phyloP scores from a whole-genome alignment of 148 eudicot genomes.

The Chenopodium suecicum region DNA sequence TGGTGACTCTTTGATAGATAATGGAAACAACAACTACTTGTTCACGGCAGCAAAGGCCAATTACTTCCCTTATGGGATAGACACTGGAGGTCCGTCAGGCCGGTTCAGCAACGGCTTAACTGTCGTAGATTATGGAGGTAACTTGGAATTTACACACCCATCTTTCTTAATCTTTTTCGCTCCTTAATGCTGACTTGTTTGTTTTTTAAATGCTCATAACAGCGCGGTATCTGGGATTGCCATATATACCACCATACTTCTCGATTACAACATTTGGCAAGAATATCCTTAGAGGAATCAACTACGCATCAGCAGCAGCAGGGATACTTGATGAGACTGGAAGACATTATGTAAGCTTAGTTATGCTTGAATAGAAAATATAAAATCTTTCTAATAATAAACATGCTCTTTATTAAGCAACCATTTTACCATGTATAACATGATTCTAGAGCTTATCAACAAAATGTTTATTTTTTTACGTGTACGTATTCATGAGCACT shows the following conservation, averaged over 20 bases:
- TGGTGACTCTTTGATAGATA: conserved; percentile 47
- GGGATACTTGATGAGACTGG: conserved; percentile 50
- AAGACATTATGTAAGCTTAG: conserved; percentile 42
- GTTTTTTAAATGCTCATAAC: background rate
- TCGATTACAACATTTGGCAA: conserved; percentile 25
- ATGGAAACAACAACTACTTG: conserved; percentile 48
- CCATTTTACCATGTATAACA: too few species aligned
- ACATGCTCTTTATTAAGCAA: background rate
- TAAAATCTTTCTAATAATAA: background rate
- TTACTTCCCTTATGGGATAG: conserved; percentile 47
- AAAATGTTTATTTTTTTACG: background rate
- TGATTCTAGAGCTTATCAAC: background rate
- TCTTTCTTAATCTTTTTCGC: background rate
- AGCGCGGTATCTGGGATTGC: conserved; percentile 46
- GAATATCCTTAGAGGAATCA: conserved; percentile 39
- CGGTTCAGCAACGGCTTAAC: conserved; percentile 50
- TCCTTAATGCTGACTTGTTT: conserved; percentile 19
- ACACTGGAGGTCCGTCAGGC: conserved; percentile 40
- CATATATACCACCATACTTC: conserved; percentile 37
- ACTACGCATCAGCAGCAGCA: conserved; percentile 55
- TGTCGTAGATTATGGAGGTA: conserved; percentile 52
- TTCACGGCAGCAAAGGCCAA: conserved; percentile 39
- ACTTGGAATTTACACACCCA: background rate
- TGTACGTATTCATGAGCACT: too few species aligned
- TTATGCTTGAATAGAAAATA: background rate